phyloP scores from a whole-genome alignment of 768 basidiomycete genomes.

The Calocera cornea region DNA sequence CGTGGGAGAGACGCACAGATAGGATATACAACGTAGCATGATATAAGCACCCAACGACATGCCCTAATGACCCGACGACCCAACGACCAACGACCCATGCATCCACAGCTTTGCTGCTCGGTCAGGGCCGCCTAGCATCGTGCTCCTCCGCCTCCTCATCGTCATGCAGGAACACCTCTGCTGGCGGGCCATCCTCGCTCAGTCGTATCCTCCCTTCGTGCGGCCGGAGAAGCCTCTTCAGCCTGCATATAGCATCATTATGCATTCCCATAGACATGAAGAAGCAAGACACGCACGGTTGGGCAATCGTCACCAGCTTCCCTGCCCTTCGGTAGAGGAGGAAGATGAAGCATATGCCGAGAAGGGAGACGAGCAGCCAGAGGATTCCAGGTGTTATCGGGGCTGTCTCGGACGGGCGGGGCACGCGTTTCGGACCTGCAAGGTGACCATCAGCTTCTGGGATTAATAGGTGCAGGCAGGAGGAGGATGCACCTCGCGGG shows the following conservation, averaged over 20 bases:
- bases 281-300: neutral
- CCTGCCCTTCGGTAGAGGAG: neutral
- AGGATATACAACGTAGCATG: neutral
- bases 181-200: neutral
- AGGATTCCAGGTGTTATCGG: neutral
- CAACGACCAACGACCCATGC: neutral
- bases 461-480: neutral
- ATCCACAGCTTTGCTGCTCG: neutral
- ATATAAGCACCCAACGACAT: neutral
- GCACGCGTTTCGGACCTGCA: neutral
- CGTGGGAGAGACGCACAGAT: neutral
- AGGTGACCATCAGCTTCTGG: neutral
- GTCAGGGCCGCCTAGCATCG: neutral
- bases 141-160: neutral
- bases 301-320: neutral
- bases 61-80: neutral
- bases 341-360: neutral
- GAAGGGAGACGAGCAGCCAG: neutral
- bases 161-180: neutral
- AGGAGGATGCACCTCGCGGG: neutral
- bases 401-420: neutral
- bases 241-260: neutral
- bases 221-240: neutral
- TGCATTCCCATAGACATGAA: neutral
- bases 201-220: neutral